A percentile compares a stretch with the other conserved stretches of the same genome.
These are phyloP conservation scores for Rhodotorula babjevae DNA, from an alignment of 768 basidiomycete species.

Conservation along the genomic window DNA sequence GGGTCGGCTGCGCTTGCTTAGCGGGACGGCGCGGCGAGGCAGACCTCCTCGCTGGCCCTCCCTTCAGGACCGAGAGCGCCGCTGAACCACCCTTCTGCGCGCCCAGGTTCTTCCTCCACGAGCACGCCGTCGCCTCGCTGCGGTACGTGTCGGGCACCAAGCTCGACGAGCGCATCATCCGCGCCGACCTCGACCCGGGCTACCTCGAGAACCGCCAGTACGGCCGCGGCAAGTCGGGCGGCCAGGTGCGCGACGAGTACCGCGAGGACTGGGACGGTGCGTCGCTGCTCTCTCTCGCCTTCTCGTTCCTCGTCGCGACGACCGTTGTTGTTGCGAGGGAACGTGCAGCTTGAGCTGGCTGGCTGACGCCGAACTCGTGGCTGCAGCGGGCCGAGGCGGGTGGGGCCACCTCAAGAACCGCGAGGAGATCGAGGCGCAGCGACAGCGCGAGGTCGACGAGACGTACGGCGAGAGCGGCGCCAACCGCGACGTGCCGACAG, in stretches of 20 bases:
- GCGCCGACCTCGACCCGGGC: conserved; percentile 93
- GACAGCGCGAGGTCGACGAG: conserved; percentile 76
- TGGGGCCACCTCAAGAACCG: conserved; percentile 75
- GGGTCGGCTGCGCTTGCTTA: background rate
- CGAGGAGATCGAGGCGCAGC: conserved; percentile 65
- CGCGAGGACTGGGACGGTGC: conserved; percentile 64
- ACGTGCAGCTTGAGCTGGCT: conserved; percentile 7
- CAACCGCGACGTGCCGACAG: conserved; percentile 44
- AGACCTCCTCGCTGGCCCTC: background rate
- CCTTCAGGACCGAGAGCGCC: background rate
- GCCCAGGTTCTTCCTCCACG: conserved; percentile 73
- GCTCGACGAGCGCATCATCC: conserved; percentile 95
- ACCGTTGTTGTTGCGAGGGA: background rate
- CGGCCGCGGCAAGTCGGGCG: conserved; percentile 93
- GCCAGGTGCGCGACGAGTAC: conserved; percentile 92
- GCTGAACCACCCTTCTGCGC: background rate
- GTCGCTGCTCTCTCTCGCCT: conserved; percentile 43
- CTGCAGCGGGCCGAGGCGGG: conserved; percentile 85
- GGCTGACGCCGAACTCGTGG: no score
- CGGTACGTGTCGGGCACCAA: conserved; percentile 96
- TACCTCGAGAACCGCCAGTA: conserved; percentile 97
- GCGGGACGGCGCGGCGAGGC: background rate
- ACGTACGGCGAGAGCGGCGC: conserved; percentile 56
- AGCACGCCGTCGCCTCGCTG: conserved; percentile 86
- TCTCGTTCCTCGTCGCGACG: background rate